These are phyloP conservation scores for Brettanomyces sp. DNA, from an alignment of 805 yeast genomes.

Conservation along the genomic window DNA sequence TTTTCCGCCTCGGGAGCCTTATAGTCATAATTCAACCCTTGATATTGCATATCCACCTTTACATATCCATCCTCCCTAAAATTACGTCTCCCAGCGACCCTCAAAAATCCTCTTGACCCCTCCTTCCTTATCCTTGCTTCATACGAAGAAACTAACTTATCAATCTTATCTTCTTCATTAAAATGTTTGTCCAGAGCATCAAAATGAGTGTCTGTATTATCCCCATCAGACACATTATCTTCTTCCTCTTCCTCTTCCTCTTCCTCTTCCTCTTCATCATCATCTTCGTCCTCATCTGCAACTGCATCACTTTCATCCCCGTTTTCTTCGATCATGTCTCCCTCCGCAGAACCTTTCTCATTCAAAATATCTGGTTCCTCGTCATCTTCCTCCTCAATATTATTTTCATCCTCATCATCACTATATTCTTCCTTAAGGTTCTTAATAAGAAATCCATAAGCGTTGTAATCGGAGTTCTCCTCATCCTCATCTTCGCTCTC, in stretches of 20 bases:
- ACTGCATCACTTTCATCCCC: constrained; percentile 20
- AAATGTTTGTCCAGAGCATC: constrained; percentile 82
- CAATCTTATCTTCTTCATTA: constrained; percentile 37
- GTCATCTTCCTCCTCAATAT: too few species aligned
- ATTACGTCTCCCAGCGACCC: constrained; percentile 5
- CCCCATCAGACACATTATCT: constrained; percentile 3
- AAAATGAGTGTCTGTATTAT: constrained; percentile 4
- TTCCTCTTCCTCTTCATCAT: constrained; percentile 10
- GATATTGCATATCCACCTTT: constrained; percentile 23
- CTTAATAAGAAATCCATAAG: constrained; percentile 19
- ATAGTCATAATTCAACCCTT: neutral
- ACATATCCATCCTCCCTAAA: constrained; percentile 20
- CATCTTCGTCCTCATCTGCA: too few species aligned
- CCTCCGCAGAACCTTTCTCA: too few species aligned
- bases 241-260: constrained; percentile 4
- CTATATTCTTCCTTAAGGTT: constrained; percentile 13
- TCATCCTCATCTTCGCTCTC: constrained; percentile 11
- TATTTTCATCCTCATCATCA: constrained; percentile 1
- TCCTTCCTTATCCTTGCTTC: constrained; percentile 14
- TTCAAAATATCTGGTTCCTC: too few species aligned
- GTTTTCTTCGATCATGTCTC: constrained; percentile 13
- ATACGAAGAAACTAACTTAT: constrained; percentile 19
- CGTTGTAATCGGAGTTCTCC: constrained; percentile 8
- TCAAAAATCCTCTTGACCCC: constrained; percentile 13
- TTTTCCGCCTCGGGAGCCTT: constrained; percentile 2